Percentiles rank a stretch among this genome's conserved stretches.
Evolutionary conservation across 306 rosid species (phyloP).

Genomic region (Inga laurina): DNA sequence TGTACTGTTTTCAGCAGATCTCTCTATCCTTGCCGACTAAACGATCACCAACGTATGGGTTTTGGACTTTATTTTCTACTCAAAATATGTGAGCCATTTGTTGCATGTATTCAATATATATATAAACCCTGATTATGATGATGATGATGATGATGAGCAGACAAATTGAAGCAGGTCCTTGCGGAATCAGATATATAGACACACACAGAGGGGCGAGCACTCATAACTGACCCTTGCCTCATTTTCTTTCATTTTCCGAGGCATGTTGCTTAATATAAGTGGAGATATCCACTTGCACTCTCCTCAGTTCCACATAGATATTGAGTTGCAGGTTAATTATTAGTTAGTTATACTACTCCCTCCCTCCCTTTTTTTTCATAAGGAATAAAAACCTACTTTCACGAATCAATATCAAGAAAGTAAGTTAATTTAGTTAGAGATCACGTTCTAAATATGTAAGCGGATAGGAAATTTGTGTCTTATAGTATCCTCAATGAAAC

Average conservation of each 20-base stretch:
- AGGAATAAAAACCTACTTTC: background rate
- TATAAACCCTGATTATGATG: too few species aligned
- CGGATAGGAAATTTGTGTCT: too few species aligned
- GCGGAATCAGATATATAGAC: background rate
- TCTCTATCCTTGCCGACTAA: background rate
- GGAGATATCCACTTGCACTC: background rate
- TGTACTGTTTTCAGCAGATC: background rate
- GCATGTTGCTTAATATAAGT: background rate
- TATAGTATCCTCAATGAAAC: too few species aligned
- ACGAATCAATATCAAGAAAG: too few species aligned
- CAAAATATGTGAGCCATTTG: background rate
- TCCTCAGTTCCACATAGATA: background rate
- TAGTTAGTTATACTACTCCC: background rate
- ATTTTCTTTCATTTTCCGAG: slow-evolving; percentile 28
- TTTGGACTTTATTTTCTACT: background rate
- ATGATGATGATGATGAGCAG: background rate
- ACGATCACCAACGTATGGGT: background rate
- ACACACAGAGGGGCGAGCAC: background rate
- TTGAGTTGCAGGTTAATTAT: background rate
- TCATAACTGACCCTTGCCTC: background rate
- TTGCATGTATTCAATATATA: background rate
- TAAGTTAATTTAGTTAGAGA: too few species aligned
- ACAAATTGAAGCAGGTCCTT: background rate
- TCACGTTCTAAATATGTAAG: too few species aligned
- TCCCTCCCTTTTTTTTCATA: background rate